phyloP scores from a whole-genome alignment of 169 alveolate species.

The Theileria equi region DNA sequence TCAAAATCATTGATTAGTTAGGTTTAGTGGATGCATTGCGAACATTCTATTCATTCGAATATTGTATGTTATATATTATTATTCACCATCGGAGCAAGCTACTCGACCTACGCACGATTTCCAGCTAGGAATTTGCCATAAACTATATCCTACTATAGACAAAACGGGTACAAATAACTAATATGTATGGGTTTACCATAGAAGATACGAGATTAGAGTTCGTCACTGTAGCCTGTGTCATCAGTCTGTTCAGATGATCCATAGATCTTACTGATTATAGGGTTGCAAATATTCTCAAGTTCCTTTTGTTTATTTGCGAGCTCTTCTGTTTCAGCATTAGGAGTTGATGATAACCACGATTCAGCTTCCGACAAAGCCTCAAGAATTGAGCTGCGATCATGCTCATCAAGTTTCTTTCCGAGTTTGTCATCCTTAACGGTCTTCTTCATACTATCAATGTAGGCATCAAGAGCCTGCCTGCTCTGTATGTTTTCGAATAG shows the following conservation, averaged over 20 bases:
- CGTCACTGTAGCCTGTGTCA: constrained; percentile 58
- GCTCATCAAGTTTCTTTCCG: constrained; percentile 87
- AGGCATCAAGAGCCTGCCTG: constrained; percentile 90
- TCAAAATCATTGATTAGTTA: too few species aligned
- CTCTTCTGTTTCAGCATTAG: constrained; percentile 90
- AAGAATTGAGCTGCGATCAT: constrained; percentile 84
- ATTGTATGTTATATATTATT: too few species aligned
- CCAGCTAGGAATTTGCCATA: too few species aligned
- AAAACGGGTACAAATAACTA: too few species aligned
- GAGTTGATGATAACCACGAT: constrained; percentile 88
- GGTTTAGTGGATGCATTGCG: too few species aligned
- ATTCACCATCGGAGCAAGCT: too few species aligned
- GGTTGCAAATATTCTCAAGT: constrained; percentile 92
- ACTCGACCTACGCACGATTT: too few species aligned
- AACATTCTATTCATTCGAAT: too few species aligned
- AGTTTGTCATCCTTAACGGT: constrained; percentile 91
- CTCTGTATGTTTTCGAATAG: constrained; percentile 90
- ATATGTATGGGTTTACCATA: too few species aligned
- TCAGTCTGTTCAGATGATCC: constrained; percentile 34
- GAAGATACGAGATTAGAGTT: constrained; percentile 29
- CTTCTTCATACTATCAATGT: constrained; percentile 89
- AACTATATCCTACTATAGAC: too few species aligned
- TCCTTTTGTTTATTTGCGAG: constrained; percentile 88
- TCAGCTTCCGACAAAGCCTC: constrained; percentile 89
- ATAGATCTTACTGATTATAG: constrained; percentile 90